Conservation (phyloP, 2,329 filamentous ascomycete genomes). For the Lecanicillium sp. region DNA sequence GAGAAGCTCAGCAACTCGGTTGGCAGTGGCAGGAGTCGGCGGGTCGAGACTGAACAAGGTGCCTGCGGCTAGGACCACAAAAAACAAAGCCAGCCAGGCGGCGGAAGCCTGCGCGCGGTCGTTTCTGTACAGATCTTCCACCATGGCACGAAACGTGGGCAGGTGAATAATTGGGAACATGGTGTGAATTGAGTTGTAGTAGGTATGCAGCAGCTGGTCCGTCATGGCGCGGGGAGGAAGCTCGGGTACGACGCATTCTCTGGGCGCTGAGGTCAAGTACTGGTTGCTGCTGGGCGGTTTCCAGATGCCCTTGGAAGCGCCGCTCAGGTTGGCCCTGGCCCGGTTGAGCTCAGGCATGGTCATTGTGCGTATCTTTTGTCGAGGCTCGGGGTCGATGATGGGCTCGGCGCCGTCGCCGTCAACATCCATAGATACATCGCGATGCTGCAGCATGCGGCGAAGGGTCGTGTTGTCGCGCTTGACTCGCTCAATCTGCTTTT, state of each 20-base stretch:
- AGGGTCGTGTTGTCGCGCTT: slow-evolving; percentile 74
- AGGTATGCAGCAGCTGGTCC: slow-evolving; percentile 68
- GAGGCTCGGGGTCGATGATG: slow-evolving; percentile 59
- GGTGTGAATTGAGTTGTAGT: slow-evolving; percentile 69
- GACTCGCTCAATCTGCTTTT: slow-evolving; percentile 78
- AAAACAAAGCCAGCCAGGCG: slow-evolving; percentile 75
- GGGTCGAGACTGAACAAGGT: slow-evolving; percentile 60
- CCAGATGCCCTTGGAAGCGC: slow-evolving; percentile 71
- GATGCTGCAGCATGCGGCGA: slow-evolving; percentile 54
- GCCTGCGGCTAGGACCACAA: slow-evolving; percentile 76
- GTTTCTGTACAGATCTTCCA: slow-evolving; percentile 70
- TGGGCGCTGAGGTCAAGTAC: slow-evolving; percentile 39
- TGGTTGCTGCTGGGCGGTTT: slow-evolving; percentile 68
- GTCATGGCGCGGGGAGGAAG: slow-evolving; percentile 65
- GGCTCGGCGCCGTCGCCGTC: slow-evolving; percentile 48
- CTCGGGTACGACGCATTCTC: slow-evolving; percentile 52
- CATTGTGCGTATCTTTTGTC: slow-evolving; percentile 54
- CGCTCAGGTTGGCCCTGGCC: slow-evolving; percentile 66
- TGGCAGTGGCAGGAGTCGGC: slow-evolving; percentile 46
- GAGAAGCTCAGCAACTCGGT: slow-evolving; percentile 57
- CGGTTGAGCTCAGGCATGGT: slow-evolving; percentile 63
- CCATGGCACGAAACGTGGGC: slow-evolving; percentile 71
- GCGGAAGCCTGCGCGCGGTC: slow-evolving; percentile 53
- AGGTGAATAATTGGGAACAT: slow-evolving; percentile 84
- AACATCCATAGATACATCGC: slow-evolving; percentile 44